Evolutionary conservation across 2,329 filamentous ascomycete genomes (phyloP).

Genomic region (Escovopsis weberi): DNA sequence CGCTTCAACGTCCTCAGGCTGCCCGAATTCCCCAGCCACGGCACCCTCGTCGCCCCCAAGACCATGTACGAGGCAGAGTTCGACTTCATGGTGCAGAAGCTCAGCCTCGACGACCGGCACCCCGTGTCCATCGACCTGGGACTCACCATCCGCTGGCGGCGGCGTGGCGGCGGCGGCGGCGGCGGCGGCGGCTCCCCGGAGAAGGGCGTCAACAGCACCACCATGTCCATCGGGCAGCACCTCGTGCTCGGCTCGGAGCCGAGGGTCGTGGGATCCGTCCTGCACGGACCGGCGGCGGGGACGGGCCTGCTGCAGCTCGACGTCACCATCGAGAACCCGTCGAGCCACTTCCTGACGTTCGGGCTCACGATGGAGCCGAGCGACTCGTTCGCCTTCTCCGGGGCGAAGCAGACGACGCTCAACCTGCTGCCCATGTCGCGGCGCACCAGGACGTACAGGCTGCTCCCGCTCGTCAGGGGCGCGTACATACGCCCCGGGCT

Average conservation of each 20-base stretch:
- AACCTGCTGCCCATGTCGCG: slow-evolving; percentile 74
- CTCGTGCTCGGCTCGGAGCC: slow-evolving; percentile 73
- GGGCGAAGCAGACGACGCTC: slow-evolving; percentile 64
- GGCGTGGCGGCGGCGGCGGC: slow-evolving; percentile 17
- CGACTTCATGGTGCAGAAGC: slow-evolving; percentile 59
- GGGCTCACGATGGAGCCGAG: slow-evolving; percentile 83
- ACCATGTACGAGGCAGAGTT: slow-evolving; percentile 61
- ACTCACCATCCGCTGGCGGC: slow-evolving; percentile 65
- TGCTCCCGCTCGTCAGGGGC: slow-evolving; percentile 53
- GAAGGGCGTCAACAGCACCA: slow-evolving; percentile 41
- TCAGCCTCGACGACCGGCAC: slow-evolving; percentile 66
- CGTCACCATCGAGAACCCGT: slow-evolving; percentile 78
- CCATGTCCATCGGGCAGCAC: slow-evolving; percentile 65
- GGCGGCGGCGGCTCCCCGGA: slow-evolving; percentile 41
- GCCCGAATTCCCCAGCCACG: slow-evolving; percentile 24
- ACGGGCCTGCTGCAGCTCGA: slow-evolving; percentile 30
- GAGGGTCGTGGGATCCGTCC: slow-evolving; percentile 55
- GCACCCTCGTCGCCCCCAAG: slow-evolving; percentile 44
- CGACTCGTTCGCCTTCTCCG: slow-evolving; percentile 86
- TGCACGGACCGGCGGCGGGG: slow-evolving; percentile 18
- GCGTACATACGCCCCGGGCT: slow-evolving; percentile 59
- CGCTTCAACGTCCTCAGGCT: slow-evolving; percentile 35
- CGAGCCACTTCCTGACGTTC: slow-evolving; percentile 88
- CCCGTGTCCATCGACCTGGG: slow-evolving; percentile 60
- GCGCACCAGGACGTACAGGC: slow-evolving; percentile 54